Evolutionary conservation across 139 green algal genomes (phyloP).

Genomic region (Limnomonas spitsbergensis): DNA sequence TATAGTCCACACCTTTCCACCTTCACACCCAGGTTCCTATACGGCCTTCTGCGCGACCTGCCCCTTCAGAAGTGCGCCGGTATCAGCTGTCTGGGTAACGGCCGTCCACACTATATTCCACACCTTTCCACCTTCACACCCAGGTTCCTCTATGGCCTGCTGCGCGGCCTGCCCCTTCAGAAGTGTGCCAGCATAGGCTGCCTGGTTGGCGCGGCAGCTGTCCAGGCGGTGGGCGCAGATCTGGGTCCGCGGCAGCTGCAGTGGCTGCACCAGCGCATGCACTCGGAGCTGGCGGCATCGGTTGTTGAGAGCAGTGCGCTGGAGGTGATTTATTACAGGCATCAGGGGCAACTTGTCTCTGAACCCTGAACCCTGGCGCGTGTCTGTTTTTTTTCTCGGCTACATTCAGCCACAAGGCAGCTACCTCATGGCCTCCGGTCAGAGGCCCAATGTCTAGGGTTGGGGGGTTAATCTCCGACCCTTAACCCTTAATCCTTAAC

Average conservation of each 20-base stretch:
- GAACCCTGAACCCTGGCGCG: too few relatives aligned
- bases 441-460: too few relatives aligned
- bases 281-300: conserved; percentile 3
- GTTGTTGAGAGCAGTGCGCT: neutral
- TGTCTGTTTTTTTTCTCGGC: too few relatives aligned
- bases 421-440: too few relatives aligned
- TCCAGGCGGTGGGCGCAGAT: conserved; percentile 62
- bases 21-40: conserved; percentile 69
- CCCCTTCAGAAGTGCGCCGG: conserved; percentile 45
- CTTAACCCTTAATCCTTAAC: too few relatives aligned
- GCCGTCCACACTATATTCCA: too few relatives aligned
- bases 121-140: too few relatives aligned
- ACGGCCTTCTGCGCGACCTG: conserved; percentile 40
- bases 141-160: conserved; percentile 60
- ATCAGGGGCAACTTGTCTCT: too few relatives aligned
- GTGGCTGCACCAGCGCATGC: conserved; percentile 55
- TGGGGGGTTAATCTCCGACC: too few relatives aligned
- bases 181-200: conserved; percentile 57
- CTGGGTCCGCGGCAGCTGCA: conserved; percentile 41
- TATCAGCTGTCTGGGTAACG: conserved; percentile 60
- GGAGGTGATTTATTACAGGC: too few relatives aligned
- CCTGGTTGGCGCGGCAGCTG: conserved; percentile 57
- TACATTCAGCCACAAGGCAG: too few relatives aligned
- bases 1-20: too few relatives aligned
- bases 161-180: conserved; percentile 37